Evolutionary conservation across 1,139 yeast species (phyloP).

Genomic region (Taphrina communis): DNA sequence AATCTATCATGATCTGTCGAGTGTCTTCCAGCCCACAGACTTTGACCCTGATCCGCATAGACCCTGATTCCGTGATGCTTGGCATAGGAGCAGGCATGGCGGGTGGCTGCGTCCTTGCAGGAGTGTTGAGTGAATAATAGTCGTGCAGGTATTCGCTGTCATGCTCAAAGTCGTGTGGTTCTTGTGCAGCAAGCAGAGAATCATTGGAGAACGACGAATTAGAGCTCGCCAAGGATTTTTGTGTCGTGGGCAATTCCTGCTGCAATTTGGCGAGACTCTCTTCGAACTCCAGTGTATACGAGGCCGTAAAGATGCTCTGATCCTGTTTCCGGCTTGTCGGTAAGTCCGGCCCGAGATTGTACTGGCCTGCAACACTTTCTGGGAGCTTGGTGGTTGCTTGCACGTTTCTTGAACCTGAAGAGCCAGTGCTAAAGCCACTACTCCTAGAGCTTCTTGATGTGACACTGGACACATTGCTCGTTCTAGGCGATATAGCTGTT

Average conservation of each 20-base stretch:
- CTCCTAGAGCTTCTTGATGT: neutral
- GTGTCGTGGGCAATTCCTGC: slow-evolving; percentile 1
- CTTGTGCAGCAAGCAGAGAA: neutral
- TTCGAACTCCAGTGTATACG: neutral
- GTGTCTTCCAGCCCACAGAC: slow-evolving; percentile 41
- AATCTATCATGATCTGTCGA: slow-evolving; percentile 27
- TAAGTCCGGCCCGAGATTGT: neutral
- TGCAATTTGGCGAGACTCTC: neutral
- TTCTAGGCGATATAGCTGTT: neutral
- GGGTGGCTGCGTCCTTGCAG: neutral
- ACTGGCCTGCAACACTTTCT: neutral
- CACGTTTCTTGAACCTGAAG: neutral
- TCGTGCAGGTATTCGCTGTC: neutral
- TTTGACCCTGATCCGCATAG: slow-evolving; percentile 30
- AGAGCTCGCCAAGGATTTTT: slow-evolving; percentile 1
- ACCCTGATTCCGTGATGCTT: neutral
- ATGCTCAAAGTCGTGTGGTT: slow-evolving; percentile 1
- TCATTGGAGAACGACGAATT: slow-evolving; percentile 14
- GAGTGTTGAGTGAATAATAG: slow-evolving; percentile 1
- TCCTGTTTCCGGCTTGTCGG: neutral
- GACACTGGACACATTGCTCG: slow-evolving; percentile 4
- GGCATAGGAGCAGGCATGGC: neutral
- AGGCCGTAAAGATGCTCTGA: neutral
- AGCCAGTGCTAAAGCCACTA: neutral
- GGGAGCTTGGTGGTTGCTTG: neutral